A percentile compares a stretch with the other conserved stretches of the same genome.
Conservation (phyloP, 495 filamentous ascomycete genomes). For the Hyphodiscus hymeniophilus region DNA sequence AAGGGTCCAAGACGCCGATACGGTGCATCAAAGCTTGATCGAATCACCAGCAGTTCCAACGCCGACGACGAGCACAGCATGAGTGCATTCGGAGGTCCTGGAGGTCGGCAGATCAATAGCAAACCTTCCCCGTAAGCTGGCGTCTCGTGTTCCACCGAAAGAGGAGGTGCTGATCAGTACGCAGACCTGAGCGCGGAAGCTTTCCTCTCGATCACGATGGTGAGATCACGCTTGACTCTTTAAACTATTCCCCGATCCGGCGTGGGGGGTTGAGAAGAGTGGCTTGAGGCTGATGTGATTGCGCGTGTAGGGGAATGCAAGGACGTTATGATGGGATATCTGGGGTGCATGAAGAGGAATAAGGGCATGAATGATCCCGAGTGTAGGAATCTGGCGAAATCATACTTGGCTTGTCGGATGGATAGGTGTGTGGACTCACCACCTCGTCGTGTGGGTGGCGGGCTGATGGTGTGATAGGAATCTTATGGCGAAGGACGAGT, state of each 20-base stretch:
- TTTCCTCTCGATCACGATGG: conserved; percentile 96
- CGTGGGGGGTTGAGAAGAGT: background rate
- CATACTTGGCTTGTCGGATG: conserved; percentile 88
- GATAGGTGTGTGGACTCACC: conserved; percentile 64
- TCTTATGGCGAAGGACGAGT: conserved; percentile 89
- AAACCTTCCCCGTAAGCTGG: conserved; percentile 71
- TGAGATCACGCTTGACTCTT: conserved; percentile 28
- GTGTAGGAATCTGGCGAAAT: conserved; percentile 77
- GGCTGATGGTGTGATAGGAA: conserved; percentile 49
- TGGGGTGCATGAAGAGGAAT: conserved; percentile 73
- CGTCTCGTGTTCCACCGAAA: background rate
- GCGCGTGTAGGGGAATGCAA: conserved; percentile 75
- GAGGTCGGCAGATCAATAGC: conserved; percentile 53
- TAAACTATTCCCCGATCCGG: background rate
- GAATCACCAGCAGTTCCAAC: background rate
- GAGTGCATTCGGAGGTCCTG: conserved; percentile 71
- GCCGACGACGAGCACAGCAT: conserved; percentile 23
- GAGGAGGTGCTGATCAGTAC: conserved; percentile 5
- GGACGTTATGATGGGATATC: conserved; percentile 70
- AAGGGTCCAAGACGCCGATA: background rate
- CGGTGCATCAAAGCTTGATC: background rate
- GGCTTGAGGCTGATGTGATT: background rate
- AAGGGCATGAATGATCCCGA: conserved; percentile 78
- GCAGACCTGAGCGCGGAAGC: conserved; percentile 84
- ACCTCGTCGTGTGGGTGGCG: background rate